These are phyloP conservation scores for Trypanosoma scelopori DNA, from an alignment of 208 protist species.

Conservation along the genomic window DNA sequence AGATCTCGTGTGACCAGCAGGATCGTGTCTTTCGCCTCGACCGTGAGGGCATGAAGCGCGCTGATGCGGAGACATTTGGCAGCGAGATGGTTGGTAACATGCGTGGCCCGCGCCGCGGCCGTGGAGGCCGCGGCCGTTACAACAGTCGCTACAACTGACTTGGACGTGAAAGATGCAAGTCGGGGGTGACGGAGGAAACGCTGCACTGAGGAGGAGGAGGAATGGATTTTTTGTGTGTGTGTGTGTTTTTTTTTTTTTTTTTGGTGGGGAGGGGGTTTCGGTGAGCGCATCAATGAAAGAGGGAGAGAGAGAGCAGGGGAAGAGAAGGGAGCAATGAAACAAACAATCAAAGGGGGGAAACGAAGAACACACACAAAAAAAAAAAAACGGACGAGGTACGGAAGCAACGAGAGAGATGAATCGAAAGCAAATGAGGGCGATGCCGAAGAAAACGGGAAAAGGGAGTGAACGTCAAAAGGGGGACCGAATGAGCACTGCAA, in stretches of 20 bases:
- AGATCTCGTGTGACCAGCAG: slow-evolving; percentile 79
- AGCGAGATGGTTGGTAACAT: slow-evolving; percentile 84
- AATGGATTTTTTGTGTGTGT: neutral
- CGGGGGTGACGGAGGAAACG: slow-evolving; percentile 1
- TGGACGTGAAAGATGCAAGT: neutral
- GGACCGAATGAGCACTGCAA: neutral
- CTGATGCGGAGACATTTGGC: slow-evolving; percentile 86
- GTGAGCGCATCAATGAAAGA: neutral
- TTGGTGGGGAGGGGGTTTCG: neutral
- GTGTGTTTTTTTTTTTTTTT: too few species aligned
- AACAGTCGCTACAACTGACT: slow-evolving; percentile 47
- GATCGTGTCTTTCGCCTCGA: slow-evolving; percentile 51
- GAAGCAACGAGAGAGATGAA: too few species aligned
- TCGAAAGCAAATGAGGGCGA: too few species aligned
- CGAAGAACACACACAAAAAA: neutral
- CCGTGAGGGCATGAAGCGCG: slow-evolving; percentile 79
- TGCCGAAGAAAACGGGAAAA: too few species aligned
- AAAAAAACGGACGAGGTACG: too few species aligned
- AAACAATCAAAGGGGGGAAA: neutral
- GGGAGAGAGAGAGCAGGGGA: neutral
- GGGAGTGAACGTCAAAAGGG: neutral
- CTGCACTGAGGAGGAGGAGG: neutral
- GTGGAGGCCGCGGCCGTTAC: slow-evolving; percentile 76
- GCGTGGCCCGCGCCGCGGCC: slow-evolving; percentile 42
- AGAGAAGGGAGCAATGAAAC: slow-evolving; percentile 13